These are phyloP conservation scores for Chrysoporthe puriensis DNA, from an alignment of 2,329 filamentous ascomycete species.

Conservation along the genomic window DNA sequence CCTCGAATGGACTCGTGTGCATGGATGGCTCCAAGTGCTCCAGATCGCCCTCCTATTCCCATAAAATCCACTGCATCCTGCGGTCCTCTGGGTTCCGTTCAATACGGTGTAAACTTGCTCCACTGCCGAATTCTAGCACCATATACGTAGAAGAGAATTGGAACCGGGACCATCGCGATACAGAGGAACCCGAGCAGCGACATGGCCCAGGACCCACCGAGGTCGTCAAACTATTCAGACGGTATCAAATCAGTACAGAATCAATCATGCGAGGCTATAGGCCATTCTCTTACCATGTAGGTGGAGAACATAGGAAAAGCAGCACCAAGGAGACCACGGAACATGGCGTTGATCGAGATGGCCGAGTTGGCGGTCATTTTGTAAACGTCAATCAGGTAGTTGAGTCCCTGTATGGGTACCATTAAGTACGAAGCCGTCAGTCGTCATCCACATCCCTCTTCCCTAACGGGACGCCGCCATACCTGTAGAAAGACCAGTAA, in stretches of 20 bases:
- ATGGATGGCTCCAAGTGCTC: not conserved
- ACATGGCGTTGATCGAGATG: conserved; percentile 61
- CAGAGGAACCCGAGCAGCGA: conserved; percentile 38
- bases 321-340: conserved; percentile 57
- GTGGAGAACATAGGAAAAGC: conserved; percentile 60
- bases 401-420: conserved; percentile 38
- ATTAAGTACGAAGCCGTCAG: not conserved
- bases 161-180: conserved; percentile 11
- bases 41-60: no score
- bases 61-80: no score
- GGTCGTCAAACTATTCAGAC: conserved; percentile 11
- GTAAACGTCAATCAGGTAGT: conserved; percentile 65
- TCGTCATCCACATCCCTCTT: not conserved
- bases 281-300: conserved; percentile 42
- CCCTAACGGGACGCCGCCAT: not conserved
- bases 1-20: not conserved
- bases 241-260: not conserved
- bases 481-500: conserved; percentile 31
- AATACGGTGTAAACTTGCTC: not conserved
- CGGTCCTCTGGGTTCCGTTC: not conserved
- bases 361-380: conserved; percentile 59
- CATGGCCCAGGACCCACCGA: conserved; percentile 45
- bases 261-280: conserved; percentile 53
- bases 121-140: not conserved
- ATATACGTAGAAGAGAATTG: conserved; percentile 7